Base-by-base conservation (phyloP, 345 rosid genomes). In the Heritiera littoralis region DNA sequence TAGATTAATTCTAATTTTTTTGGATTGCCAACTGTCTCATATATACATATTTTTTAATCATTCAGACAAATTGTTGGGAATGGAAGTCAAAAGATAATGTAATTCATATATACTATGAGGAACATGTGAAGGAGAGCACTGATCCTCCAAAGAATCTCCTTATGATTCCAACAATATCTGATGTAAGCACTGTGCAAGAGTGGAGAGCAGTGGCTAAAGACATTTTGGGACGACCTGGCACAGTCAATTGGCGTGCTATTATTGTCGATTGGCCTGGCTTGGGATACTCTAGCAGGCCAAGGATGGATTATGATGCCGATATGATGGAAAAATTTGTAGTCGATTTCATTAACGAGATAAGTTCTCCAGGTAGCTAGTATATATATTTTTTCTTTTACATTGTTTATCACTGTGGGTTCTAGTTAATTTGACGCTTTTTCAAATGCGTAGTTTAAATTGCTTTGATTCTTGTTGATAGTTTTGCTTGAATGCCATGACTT, bases 231-330 rank as follows among this genome's bases (percentile, higher is more conserved):
- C 88, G 87, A 69, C 85, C 15, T 52, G 85, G 90, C 35, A 79
- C 81, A 60, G 66, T 84, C 76, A 91, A 89, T 69, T 93, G 91
- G 95, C 90, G 90, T 54, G 92, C 98, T 28, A 91, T 90, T n/a
- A 88, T 95, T 83, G 90, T 93, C 67, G 98, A 95, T 80, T 95
- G 98, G 98, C 98, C 98, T 23, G 98, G 97, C 75, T 87, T 95
- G 86, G 98, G 97, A 73, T 93, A 83, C 81, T 93, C 98, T 45
- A 93, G 87, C 72, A 84, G 90, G 79, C 91, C 89, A 6, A 95
- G 90, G 85, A 89, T 93, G 89, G 94, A 95, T 80, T 95, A 93
- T 77, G 89, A 86, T 76, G 91, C 92, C 45, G 93, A 91, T 86
- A 83, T 92, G 43, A 91, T 94, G 97, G 97, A 93, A 92, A 88